These are phyloP conservation scores for Penicillium coprophilum DNA, from an alignment of 495 filamentous ascomycete genomes.

Conservation along the genomic window DNA sequence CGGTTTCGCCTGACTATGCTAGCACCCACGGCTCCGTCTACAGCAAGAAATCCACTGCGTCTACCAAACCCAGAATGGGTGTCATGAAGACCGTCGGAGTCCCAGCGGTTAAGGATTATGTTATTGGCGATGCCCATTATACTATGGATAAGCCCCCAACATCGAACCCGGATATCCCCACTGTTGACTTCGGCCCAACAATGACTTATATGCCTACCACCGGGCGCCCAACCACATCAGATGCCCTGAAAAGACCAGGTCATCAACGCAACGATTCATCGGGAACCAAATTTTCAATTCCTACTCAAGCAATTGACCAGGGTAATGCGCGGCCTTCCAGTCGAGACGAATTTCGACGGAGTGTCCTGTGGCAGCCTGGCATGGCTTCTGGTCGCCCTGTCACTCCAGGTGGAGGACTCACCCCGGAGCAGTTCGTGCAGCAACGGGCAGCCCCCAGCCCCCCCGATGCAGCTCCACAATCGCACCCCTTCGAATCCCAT, in stretches of 20 bases:
- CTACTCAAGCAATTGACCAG: constrained; percentile 32
- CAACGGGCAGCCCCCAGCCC: constrained; percentile 66
- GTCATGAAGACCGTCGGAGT: constrained; percentile 79
- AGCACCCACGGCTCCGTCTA: constrained; percentile 67
- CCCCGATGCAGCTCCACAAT: constrained; percentile 54
- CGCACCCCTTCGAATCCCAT: constrained; percentile 54
- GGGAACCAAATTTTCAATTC: constrained; percentile 31
- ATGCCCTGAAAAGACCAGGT: constrained; percentile 39
- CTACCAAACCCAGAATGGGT: constrained; percentile 75
- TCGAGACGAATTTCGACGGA: constrained; percentile 55
- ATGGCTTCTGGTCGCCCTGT: constrained; percentile 48
- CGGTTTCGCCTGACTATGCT: constrained; percentile 61
- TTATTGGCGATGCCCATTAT: constrained; percentile 64
- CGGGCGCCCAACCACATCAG: constrained; percentile 39
- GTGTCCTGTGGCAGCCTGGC: constrained; percentile 78
- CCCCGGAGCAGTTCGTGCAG: constrained; percentile 83
- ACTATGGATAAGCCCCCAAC: constrained; percentile 33
- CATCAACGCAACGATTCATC: constrained; percentile 43
- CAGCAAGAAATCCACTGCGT: constrained; percentile 55
- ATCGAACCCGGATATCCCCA: constrained; percentile 60
- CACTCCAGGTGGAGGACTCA: constrained; percentile 47
- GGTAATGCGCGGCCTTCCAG: constrained; percentile 40
- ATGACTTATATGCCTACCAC: constrained; percentile 59
- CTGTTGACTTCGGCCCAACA: constrained; percentile 86
- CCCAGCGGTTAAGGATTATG: constrained; percentile 47